Evolutionary conservation across 805 yeast genomes (phyloP).

Genomic region (Saccharomycopsis fodiens): DNA sequence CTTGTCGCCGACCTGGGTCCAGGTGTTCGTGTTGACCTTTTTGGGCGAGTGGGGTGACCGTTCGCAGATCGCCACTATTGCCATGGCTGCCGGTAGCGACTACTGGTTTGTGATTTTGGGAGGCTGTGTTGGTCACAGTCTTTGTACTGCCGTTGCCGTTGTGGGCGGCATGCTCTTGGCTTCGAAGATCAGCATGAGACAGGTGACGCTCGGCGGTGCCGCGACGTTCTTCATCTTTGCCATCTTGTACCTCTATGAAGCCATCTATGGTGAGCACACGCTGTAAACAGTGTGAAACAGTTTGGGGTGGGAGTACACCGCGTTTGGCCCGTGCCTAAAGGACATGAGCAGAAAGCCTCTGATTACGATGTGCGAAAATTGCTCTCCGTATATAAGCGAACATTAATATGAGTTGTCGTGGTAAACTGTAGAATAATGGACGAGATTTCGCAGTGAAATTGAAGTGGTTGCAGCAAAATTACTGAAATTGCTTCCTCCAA

Average conservation of each 20-base stretch:
- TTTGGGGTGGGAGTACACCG: too few relatives aligned
- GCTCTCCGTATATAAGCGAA: too few relatives aligned
- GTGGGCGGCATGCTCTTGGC: slow-evolving; percentile 90
- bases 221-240: slow-evolving; percentile 79
- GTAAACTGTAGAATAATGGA: too few relatives aligned
- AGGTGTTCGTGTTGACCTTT: slow-evolving; percentile 92
- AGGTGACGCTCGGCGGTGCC: slow-evolving; percentile 88
- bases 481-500: too few relatives aligned
- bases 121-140: slow-evolving; percentile 80
- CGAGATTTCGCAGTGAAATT: too few relatives aligned
- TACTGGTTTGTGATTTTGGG: slow-evolving; percentile 87
- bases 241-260: slow-evolving; percentile 69
- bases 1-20: slow-evolving; percentile 86
- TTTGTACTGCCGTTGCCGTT: slow-evolving; percentile 88
- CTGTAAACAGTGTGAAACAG: too few relatives aligned
- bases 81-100: slow-evolving; percentile 95
- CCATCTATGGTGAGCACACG: slow-evolving; percentile 26
- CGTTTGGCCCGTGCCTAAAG: too few relatives aligned
- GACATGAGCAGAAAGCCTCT: too few relatives aligned
- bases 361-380: too few relatives aligned
- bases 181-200: slow-evolving; percentile 81
- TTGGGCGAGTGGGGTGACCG: slow-evolving; percentile 99
- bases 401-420: too few relatives aligned
- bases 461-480: too few relatives aligned
- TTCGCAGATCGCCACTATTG: slow-evolving; percentile 95